These are phyloP conservation scores for Puccinia triticina DNA, from an alignment of 1,284 basidiomycete species.

Conservation along the genomic window DNA sequence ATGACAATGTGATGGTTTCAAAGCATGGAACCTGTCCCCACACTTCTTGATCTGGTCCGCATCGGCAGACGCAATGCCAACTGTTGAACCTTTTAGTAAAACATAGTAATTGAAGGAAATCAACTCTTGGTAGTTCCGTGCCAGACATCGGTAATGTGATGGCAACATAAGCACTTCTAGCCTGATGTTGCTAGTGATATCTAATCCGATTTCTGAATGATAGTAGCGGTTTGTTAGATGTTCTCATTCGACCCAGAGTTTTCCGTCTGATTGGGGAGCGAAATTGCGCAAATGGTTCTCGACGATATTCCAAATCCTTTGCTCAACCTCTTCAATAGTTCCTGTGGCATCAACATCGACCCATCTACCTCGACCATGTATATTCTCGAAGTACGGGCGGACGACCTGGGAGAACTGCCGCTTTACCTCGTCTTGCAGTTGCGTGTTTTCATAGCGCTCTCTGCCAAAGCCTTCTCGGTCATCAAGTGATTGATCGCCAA, in stretches of 20 bases:
- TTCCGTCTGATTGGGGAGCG: slow-evolving; percentile 4
- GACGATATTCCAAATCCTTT: slow-evolving; percentile 65
- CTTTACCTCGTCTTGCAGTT: slow-evolving; percentile 59
- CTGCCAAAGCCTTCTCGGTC: slow-evolving; percentile 82
- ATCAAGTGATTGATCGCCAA: slow-evolving; percentile 66
- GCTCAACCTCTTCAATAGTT: slow-evolving; percentile 67
- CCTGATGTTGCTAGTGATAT: too few species aligned
- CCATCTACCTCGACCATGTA: slow-evolving; percentile 64
- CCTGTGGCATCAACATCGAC: slow-evolving; percentile 70
- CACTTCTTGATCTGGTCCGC: too few species aligned
- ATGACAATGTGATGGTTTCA: too few species aligned
- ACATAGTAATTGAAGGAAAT: too few species aligned
- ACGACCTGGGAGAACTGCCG: slow-evolving; percentile 34
- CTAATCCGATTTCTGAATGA: too few species aligned
- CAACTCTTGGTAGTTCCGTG: too few species aligned
- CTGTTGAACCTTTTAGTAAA: too few species aligned
- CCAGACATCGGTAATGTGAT: too few species aligned
- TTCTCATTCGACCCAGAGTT: slow-evolving; percentile 18
- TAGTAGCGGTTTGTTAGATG: too few species aligned
- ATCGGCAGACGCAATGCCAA: too few species aligned
- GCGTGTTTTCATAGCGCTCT: slow-evolving; percentile 68
- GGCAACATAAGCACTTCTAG: too few species aligned
- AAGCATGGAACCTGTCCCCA: too few species aligned
- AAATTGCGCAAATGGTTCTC: slow-evolving; percentile 58
- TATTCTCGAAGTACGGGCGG: slow-evolving; percentile 61